phyloP scores from a whole-genome alignment of 1,284 basidiomycete genomes.

The Mycena citricolor region DNA sequence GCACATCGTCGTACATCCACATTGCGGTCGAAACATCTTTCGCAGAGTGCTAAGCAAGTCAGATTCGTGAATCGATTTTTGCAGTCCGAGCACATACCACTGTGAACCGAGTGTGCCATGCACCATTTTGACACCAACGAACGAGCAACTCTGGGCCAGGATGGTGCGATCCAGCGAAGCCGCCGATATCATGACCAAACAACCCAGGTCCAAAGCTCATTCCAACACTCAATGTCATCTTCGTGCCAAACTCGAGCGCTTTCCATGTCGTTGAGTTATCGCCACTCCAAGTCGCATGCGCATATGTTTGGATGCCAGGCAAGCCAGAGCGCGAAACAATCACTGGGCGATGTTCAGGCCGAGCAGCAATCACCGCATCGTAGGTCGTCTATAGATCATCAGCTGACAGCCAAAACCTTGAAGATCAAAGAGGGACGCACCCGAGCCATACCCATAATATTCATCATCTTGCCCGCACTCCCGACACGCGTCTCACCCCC shows the following conservation, averaged over 20 bases:
- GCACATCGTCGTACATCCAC: conserved; percentile 24
- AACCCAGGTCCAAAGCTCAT: conserved; percentile 23
- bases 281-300: conserved; percentile 23
- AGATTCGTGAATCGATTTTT: neutral
- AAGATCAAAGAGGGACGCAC: conserved; percentile 2
- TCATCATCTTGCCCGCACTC: conserved; percentile 21
- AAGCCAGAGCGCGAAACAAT: conserved; percentile 23
- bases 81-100: conserved; percentile 9
- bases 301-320: conserved; percentile 23
- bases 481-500: conserved; percentile 20
- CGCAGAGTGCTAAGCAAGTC: conserved; percentile 24
- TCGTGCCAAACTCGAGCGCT: conserved; percentile 22
- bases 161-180: conserved; percentile 21
- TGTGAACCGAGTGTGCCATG: conserved; percentile 23
- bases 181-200: conserved; percentile 23
- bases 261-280: conserved; percentile 25
- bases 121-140: conserved; percentile 23
- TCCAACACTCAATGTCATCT: conserved; percentile 23
- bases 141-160: conserved; percentile 22
- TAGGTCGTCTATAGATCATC: conserved; percentile 15
- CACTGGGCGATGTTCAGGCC: conserved; percentile 19
- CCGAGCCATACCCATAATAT: conserved; percentile 23
- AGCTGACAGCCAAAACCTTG: neutral
- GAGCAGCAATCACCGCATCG: conserved; percentile 18
- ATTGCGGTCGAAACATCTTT: conserved; percentile 22